Percentiles rank a stretch among this genome's conserved stretches.
These are phyloP conservation scores for Thielaviopsis musarum DNA, from an alignment of 2,329 filamentous ascomycete species.

Conservation along the genomic window DNA sequence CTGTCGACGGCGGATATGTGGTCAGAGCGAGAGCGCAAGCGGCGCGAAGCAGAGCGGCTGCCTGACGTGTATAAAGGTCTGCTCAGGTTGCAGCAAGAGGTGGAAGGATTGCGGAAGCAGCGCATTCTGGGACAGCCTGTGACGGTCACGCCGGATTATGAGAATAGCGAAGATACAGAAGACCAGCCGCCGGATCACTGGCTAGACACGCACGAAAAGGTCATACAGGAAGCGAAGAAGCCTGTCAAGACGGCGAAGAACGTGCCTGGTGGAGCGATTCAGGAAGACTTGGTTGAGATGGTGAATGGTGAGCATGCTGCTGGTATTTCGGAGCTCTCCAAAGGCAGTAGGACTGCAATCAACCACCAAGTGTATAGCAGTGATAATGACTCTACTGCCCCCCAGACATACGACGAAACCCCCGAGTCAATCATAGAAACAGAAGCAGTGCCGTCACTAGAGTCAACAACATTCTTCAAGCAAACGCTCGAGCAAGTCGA, in stretches of 20 bases:
- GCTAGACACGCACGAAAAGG: neutral
- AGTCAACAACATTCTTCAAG: neutral
- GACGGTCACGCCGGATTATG: neutral
- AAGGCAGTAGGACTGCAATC: too few species aligned
- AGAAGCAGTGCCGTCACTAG: neutral
- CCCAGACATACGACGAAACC: neutral
- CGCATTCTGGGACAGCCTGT: neutral
- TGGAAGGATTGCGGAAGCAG: neutral
- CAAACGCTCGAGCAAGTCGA: neutral
- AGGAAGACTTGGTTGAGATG: neutral
- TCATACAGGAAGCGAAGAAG: neutral
- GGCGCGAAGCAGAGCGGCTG: neutral
- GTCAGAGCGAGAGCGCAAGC: neutral
- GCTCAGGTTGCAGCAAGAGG: neutral
- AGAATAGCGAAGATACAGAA: neutral
- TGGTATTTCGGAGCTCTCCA: too few species aligned
- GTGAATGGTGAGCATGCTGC: neutral
- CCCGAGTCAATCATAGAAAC: neutral
- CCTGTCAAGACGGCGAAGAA: neutral
- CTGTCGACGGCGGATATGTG: conserved; percentile 4
- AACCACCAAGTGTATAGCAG: neutral
- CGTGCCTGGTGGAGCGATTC: too few species aligned
- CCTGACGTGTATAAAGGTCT: conserved; percentile 4
- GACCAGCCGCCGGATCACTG: neutral
- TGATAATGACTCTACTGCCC: too few species aligned